These are phyloP conservation scores for Vickermania ingenoplastis DNA, from an alignment of 208 protist species.

Conservation along the genomic window DNA sequence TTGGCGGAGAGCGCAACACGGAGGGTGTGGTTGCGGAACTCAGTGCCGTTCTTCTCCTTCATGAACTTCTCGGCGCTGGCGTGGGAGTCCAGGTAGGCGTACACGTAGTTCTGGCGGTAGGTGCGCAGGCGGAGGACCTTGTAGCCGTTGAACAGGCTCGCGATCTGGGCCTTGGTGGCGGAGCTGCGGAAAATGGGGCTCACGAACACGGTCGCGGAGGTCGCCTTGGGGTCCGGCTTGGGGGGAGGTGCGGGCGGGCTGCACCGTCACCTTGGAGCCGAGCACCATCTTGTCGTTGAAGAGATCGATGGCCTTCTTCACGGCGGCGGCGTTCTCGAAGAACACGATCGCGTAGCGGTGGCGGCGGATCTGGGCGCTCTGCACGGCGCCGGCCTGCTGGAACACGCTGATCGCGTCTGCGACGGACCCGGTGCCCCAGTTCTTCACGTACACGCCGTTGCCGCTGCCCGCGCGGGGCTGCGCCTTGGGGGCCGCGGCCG, in stretches of 20 bases:
- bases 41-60: constrained; percentile 66
- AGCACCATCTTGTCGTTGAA: constrained; percentile 80
- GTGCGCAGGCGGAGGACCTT: constrained; percentile 68
- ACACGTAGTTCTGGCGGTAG: constrained; percentile 76
- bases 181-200: constrained; percentile 74
- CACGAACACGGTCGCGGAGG: constrained; percentile 67
- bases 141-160: constrained; percentile 54
- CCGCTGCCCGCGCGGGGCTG: constrained; percentile 26
- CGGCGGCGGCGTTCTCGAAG: constrained; percentile 68
- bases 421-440: constrained; percentile 69
- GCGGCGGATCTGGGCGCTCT: constrained; percentile 50
- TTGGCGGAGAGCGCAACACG: constrained; percentile 48
- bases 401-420: constrained; percentile 48
- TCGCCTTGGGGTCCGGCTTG: constrained; percentile 64
- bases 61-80: constrained; percentile 56
- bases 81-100: constrained; percentile 67
- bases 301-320: constrained; percentile 81
- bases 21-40: constrained; percentile 72
- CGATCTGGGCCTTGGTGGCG: constrained; percentile 53
- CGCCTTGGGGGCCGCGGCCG: too few species aligned
- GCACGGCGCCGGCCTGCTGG: constrained; percentile 46
- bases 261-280: constrained; percentile 51
- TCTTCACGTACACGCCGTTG: constrained; percentile 83
- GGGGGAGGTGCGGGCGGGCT: constrained; percentile 60
- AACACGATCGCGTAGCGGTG: constrained; percentile 75